Evolutionary conservation across 2,329 filamentous ascomycete species (phyloP).

Genomic region (Didymosphaeria variabile): DNA sequence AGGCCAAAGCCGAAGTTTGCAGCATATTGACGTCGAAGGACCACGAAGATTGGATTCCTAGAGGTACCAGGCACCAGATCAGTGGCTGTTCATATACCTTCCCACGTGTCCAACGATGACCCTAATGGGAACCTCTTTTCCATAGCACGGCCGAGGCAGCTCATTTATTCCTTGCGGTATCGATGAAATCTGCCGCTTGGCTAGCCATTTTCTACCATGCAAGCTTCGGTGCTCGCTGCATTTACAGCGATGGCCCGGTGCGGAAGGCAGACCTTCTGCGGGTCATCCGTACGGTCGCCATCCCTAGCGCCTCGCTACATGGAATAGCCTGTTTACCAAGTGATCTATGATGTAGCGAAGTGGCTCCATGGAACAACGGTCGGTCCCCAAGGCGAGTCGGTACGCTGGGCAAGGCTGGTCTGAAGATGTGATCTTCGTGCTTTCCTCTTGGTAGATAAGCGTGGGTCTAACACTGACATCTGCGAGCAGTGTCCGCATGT

Average conservation of each 20-base stretch:
- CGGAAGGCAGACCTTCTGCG: background rate
- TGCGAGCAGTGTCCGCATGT: background rate
- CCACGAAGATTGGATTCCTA: background rate
- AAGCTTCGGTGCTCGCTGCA: background rate
- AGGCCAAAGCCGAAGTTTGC: conserved; percentile 2
- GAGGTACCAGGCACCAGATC: background rate
- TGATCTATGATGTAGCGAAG: background rate
- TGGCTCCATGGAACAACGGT: background rate
- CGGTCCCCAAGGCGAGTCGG: background rate
- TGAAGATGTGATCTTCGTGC: background rate
- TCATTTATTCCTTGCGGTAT: background rate
- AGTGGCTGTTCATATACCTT: conserved; percentile 8
- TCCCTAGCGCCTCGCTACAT: background rate
- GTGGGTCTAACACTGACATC: background rate
- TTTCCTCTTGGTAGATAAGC: background rate
- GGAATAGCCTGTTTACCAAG: background rate
- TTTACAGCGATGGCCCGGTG: background rate
- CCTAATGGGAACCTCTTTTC: background rate
- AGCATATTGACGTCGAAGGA: conserved; percentile 5
- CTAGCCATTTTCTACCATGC: background rate
- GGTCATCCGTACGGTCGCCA: background rate
- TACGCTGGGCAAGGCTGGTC: background rate
- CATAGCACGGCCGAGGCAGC: conserved; percentile 1
- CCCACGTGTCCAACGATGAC: background rate
- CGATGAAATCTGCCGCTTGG: background rate